Conservation (phyloP, 192 early-diverging fungal species). For the Rhizophagus sp. region DNA sequence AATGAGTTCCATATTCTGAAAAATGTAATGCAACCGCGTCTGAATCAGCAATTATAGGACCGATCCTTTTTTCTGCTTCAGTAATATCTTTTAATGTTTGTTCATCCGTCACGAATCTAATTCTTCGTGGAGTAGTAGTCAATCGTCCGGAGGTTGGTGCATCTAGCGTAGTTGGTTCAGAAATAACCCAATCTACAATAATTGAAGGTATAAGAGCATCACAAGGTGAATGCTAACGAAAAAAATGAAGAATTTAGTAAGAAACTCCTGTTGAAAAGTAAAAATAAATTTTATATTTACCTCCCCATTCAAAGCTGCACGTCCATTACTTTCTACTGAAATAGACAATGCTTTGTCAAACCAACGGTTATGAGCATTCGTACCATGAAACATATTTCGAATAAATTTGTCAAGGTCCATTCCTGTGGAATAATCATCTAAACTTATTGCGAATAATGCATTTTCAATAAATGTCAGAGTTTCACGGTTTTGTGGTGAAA, state of each 20-base stretch:
- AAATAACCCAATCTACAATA: conserved; percentile 53
- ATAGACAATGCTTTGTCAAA: conserved; percentile 81
- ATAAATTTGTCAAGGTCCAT: conserved; percentile 34
- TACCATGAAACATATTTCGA: conserved; percentile 59
- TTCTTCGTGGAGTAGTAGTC: conserved; percentile 34
- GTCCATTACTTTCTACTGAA: conserved; percentile 74
- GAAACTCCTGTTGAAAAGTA: conserved; percentile 27
- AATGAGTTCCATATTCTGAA: conserved; percentile 69
- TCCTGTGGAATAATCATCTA: conserved; percentile 68
- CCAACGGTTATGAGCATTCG: conserved; percentile 85
- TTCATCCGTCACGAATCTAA: conserved; percentile 40
- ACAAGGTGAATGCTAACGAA: conserved; percentile 69
- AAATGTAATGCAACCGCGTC: conserved; percentile 66
- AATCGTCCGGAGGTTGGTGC: conserved; percentile 32
- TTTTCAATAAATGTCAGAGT: conserved; percentile 67
- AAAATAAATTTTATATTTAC: conserved; percentile 27
- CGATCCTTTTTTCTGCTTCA: conserved; percentile 55
- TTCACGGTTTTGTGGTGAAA: conserved; percentile 61
- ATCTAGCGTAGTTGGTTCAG: conserved; percentile 41
- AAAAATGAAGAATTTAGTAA: not conserved
- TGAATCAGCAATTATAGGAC: conserved; percentile 55
- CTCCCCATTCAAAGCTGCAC: conserved; percentile 62
- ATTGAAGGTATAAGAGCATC: conserved; percentile 78
- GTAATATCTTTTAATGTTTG: conserved; percentile 37
- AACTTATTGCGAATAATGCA: conserved; percentile 70